Base-by-base conservation (phyloP, 345 rosid genomes). In the Raphanus sativus region DNA sequence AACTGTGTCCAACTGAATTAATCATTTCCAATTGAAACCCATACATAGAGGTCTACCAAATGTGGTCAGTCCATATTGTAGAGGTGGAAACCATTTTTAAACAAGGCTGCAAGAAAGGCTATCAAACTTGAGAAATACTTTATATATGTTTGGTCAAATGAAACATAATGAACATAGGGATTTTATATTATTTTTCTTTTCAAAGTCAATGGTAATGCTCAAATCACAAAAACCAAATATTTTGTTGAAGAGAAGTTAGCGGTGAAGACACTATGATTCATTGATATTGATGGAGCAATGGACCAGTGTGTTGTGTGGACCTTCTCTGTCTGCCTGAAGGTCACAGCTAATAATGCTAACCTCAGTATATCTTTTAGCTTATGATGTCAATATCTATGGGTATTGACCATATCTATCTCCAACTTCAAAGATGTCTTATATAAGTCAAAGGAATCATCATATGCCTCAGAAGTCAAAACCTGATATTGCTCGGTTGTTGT, bases 251-350 rank as follows among this genome's bases (percentile, higher is more conserved):
- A 48, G 21, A 21, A 21, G 62, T 29, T 56, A 24, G 61, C 71
- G 68, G 68, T 65, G 62, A 32, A 65, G 28, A 70, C 55, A 71
- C 40, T 56, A 59, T 56, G 15, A 3, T 38, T 55, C 62, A 45
- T n/a, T 71, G 68, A 65, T 65, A 63, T 4, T 70, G 56, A n/a
- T 65, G 72, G n/a, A 21, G 29, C 62, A 71, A 71, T 48, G 71
- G 66, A 77, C 50, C 71, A 77, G 75, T 64, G 62, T 55, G 6
- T 71, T 32, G 62, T 71, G 77, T 77, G 81, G 77, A 77, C 81
- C 77, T 59, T 71, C 72, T 56, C 15, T 71, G 77, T 64, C 80
- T 36, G 71, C 6, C 71, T 17, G 1, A 77, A 63, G 65, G 75
- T 77, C 42, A 62, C 60, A 64, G 11, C 36, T 34, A 77, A 70